Evolutionary conservation across 441 rosid genomes (phyloP).

Genomic region (Gossypium trilobum): DNA sequence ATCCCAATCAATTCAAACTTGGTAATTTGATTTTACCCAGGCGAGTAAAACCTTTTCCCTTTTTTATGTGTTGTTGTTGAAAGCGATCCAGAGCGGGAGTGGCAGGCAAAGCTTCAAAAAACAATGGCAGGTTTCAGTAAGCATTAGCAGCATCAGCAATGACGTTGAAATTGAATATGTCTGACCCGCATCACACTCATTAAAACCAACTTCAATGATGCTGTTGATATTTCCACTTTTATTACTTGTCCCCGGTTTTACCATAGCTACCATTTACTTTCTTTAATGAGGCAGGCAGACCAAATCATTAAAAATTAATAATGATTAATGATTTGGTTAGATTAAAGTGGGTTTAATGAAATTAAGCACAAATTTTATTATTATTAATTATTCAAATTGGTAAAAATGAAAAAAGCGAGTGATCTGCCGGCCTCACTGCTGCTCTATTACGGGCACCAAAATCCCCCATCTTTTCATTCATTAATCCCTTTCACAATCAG

Average conservation of each 20-base stretch:
- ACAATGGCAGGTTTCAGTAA: neutral
- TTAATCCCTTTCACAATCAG: slow-evolving; percentile 2
- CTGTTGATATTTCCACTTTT: neutral
- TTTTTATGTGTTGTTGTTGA: neutral
- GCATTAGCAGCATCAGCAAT: neutral
- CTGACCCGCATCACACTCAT: neutral
- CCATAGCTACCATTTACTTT: neutral
- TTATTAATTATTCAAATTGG: neutral
- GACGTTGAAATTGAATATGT: neutral
- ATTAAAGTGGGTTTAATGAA: neutral
- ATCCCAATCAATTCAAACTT: too few relatives aligned
- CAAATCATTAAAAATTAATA: neutral
- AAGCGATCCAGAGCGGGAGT: neutral
- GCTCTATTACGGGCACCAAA: slow-evolving; percentile 2
- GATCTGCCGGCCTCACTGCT: neutral
- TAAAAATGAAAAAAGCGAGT: neutral
- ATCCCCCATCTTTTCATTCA: slow-evolving; percentile 1
- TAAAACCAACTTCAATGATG: neutral
- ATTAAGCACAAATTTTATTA: neutral
- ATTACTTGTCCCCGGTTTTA: neutral
- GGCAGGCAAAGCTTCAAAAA: neutral
- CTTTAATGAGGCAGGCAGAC: neutral
- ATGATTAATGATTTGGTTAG: neutral
- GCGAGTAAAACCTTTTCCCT: neutral
- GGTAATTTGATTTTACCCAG: neutral